Conservation (phyloP, 2,329 filamentous ascomycete species). For the Colletotrichum sidae region DNA sequence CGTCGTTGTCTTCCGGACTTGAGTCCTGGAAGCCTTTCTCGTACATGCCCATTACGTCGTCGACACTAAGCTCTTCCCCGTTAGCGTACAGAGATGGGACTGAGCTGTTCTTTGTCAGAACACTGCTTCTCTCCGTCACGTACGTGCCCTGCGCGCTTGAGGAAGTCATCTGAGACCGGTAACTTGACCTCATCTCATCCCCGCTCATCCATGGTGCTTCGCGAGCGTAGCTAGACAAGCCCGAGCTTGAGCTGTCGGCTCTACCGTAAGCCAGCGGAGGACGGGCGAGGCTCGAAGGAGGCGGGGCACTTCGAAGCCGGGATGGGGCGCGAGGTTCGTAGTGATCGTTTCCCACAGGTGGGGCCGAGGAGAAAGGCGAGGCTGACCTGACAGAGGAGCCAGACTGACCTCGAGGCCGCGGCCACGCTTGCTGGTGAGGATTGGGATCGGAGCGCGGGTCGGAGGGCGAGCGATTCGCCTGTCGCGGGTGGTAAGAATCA, state of each 20-base stretch:
- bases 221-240: conserved; percentile 42
- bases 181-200: conserved; percentile 65
- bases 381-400: conserved; percentile 60
- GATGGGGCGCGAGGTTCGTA: conserved; percentile 46
- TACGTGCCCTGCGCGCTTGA: conserved; percentile 69
- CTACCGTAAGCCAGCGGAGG: conserved; percentile 43
- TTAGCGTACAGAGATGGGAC: conserved; percentile 68
- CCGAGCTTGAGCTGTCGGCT: conserved; percentile 52
- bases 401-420: conserved; percentile 58
- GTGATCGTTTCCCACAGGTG: conserved; percentile 54
- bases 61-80: conserved; percentile 70
- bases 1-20: conserved; percentile 45
- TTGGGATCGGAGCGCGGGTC: conserved; percentile 41
- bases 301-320: conserved; percentile 45
- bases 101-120: conserved; percentile 83
- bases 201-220: conserved; percentile 61
- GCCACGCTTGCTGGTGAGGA: conserved; percentile 48
- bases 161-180: conserved; percentile 65
- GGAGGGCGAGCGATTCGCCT: conserved; percentile 41
- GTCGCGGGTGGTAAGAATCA: conserved; percentile 48
- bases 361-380: conserved; percentile 58
- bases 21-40: conserved; percentile 69
- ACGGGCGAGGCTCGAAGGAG: conserved; percentile 43
- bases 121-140: conserved; percentile 86
- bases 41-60: conserved; percentile 79